Conservation (phyloP, 257 asterid species). For the Nicotiana noctiflora region DNA sequence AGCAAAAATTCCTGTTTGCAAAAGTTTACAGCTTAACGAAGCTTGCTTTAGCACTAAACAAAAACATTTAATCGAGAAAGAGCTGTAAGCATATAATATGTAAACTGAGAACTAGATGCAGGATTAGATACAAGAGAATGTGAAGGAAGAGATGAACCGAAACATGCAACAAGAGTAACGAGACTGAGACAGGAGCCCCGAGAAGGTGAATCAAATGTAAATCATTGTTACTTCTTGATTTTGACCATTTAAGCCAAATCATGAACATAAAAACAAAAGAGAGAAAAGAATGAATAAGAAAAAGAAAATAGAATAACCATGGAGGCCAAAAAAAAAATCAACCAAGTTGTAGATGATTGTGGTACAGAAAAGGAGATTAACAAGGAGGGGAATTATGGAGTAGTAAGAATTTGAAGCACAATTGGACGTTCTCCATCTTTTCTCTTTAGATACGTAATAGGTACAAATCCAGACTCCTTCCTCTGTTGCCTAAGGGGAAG, state of each 20-base stretch:
- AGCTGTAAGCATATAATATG: background rate
- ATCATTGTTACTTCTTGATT: background rate
- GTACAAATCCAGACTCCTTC: too few species aligned
- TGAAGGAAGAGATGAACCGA: background rate
- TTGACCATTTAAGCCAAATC: too few species aligned
- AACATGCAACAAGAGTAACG: background rate
- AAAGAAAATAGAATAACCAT: background rate
- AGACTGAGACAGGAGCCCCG: background rate
- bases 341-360: too few species aligned
- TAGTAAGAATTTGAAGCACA: background rate
- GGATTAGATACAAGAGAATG: background rate
- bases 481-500: too few species aligned
- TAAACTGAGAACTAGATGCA: background rate
- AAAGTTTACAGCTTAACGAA: background rate
- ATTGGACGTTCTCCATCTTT: too few species aligned
- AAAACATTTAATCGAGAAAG: background rate
- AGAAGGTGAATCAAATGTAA: background rate
- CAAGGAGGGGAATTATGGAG: background rate
- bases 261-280: too few species aligned
- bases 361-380: too few species aligned
- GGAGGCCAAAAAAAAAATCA: too few species aligned
- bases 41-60: background rate
- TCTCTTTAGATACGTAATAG: too few species aligned
- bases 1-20: background rate
- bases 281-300: too few species aligned